A percentile compares a stretch with the other conserved stretches of the same genome.
Conservation (phyloP, 257 asterid genomes). For the Petunia axillaris region DNA sequence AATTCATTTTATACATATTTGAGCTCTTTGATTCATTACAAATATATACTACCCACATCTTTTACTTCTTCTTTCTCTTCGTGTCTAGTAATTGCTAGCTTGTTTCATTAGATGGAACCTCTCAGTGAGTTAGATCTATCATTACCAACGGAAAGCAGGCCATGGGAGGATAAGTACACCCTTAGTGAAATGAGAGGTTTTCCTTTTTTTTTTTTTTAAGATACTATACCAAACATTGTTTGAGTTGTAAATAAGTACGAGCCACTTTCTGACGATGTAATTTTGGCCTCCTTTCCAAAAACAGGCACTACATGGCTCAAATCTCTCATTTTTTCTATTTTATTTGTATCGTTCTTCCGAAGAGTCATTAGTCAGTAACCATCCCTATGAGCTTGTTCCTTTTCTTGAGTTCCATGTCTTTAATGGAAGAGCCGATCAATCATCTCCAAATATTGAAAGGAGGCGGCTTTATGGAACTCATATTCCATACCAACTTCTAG, state of each 20-base stretch:
- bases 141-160: slow-evolving; percentile 16
- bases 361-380: not conserved
- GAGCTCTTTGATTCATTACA: too few relatives aligned
- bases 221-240: slow-evolving; percentile 25
- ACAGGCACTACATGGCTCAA: slow-evolving; percentile 37
- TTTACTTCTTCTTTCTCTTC: too few relatives aligned
- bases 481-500: slow-evolving; percentile 18
- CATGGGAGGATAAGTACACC: slow-evolving; percentile 43
- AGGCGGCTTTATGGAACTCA: slow-evolving; percentile 5
- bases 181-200: slow-evolving; percentile 31
- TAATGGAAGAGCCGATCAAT: too few relatives aligned
- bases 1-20: too few relatives aligned
- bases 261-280: slow-evolving; percentile 23
- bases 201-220: slow-evolving; percentile 28
- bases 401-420: not conserved
- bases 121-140: too few relatives aligned
- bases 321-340: slow-evolving; percentile 21
- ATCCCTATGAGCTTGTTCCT: slow-evolving; percentile 29
- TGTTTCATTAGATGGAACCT: too few relatives aligned
- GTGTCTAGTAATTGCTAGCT: too few relatives aligned
- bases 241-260: slow-evolving; percentile 37
- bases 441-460: not conserved
- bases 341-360: not conserved
- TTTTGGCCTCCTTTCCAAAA: not conserved
- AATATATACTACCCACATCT: too few relatives aligned